Conservation (phyloP, 768 basidiomycete species). For the Filobasidium wieringae region DNA sequence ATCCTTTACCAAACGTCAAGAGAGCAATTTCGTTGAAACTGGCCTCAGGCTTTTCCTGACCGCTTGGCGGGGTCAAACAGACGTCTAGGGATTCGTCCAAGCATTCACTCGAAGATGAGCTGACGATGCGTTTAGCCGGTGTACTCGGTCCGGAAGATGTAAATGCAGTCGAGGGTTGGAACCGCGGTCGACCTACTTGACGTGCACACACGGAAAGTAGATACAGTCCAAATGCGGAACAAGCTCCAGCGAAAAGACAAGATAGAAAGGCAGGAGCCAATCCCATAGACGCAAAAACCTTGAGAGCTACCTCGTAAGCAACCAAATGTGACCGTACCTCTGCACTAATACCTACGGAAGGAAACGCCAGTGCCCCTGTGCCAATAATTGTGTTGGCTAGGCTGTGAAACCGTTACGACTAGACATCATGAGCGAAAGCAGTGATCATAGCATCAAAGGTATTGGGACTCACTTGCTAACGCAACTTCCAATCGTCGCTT, state of each 20-base stretch:
- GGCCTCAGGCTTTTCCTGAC: slow-evolving; percentile 16
- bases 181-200: slow-evolving; percentile 41
- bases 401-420: not conserved
- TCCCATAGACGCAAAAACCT: slow-evolving; percentile 76
- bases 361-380: slow-evolving; percentile 50
- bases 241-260: slow-evolving; percentile 64
- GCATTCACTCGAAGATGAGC: not conserved
- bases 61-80: not conserved
- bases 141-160: not conserved
- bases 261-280: slow-evolving; percentile 81
- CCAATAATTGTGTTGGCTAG: slow-evolving; percentile 84
- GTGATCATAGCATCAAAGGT: not conserved
- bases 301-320: slow-evolving; percentile 1
- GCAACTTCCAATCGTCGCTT: slow-evolving; percentile 5
- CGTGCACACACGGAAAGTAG: slow-evolving; percentile 74
- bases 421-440: not conserved
- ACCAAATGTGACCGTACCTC: not conserved
- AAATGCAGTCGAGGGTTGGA: not conserved
- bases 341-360: slow-evolving; percentile 15
- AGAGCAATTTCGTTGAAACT: slow-evolving; percentile 42
- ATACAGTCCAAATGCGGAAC: slow-evolving; percentile 76
- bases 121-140: not conserved
- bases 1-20: slow-evolving; percentile 67
- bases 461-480: slow-evolving; percentile 3
- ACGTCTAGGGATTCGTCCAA: not conserved